Evolutionary conservation across 176 grass and related monocot species (phyloP), one percentile per base, ranked within the genome.

Genomic region (Areca catechu): DNA sequence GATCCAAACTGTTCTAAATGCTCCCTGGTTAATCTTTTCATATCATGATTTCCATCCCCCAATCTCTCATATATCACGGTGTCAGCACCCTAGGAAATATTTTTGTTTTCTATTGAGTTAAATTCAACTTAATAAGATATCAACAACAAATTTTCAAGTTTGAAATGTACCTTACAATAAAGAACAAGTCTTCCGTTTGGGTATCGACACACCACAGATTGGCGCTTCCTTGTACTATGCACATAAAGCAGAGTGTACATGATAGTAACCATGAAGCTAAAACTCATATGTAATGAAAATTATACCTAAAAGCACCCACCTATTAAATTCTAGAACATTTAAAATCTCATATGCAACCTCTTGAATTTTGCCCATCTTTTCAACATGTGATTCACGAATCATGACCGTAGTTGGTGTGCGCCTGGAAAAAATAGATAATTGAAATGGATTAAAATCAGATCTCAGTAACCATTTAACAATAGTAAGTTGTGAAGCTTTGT

Each of bases 321-420:
- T 98, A 71, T 98, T 98, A 58, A 98, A 98, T 67, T 98, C 94
- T 52, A 98, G 63, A 74, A 92, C 88, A 89, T 93, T 98, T 54
- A 98, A 28, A 59, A 98, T 98, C 76, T 98, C 94, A 61, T 93
- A 98, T 61, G 84, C 55, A 71, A 83, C 70, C 24, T 98, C 94
- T 81, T 88, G 81, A 76, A 98, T 75, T 72, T 81, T 88, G n/a
- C 94, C 94, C 84, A 98, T 89, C 67, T 80, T 98, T 30, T 98
- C 94, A 63, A 89, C 88, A 78, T 98, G 94, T 48, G 94, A 93
- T 80, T 98, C 94, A 71, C 94, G 84, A 50, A 98, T 73, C 70
- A 89, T 76, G 25, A 98, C 70, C 16, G 94, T 78, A 49, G 88
- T 89, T 58, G 94, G 94, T 15, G 84, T 93, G 48, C 88, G 88